Base-by-base conservation (phyloP, 768 basidiomycete genomes). In the Leucocoprinus birnbaumii region DNA sequence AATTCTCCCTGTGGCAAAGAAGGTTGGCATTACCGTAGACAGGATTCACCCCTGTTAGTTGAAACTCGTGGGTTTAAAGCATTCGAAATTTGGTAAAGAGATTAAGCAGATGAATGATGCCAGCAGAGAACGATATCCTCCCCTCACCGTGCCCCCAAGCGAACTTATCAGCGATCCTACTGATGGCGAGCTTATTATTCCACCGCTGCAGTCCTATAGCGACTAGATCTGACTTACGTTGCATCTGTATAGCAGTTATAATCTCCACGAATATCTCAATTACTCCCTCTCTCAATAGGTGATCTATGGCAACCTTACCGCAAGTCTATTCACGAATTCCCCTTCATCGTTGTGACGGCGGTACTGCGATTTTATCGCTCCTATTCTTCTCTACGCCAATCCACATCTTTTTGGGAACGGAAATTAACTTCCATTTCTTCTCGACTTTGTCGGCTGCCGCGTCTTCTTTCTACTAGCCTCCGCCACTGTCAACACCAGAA, bases 161-260 rank as follows among this genome's bases (percentile, higher is more conserved):
- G 89, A 89, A 21, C n/a, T n/a, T n/a, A 91, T 89, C 0, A 89
- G 79, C 56, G 89, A 89, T 0, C 69, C 84, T 3, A 87, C 89
- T 0, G 90, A 91, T 79, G 87, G 87, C 83, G 22, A 16, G 3
- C 19, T 46, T 31, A 13, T 53, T 22, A 31, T 48, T n/a, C 41
- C 18, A 16, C 24, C 16, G 9, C 38, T 3, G 11, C n/a, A n/a
- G n/a, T n/a, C n/a, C n/a, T n/a, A n/a, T n/a, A 38, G 9, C 16
- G 9, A 6, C 38, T 16, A 38, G 6, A 38, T 7, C n/a, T 16
- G 16, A 14, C 34, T 42, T 19, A 44, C 31, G n/a, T 54, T 16
- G 43, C 26, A n/a, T 41, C 4, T 47, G 24, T 40, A 13, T 58
- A 89, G 87, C 80, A 5, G 83, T 89, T n/a, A 86, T 84, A 85